Evolutionary conservation across 139 green algal genomes (phyloP).

Genomic region (Dunaliella primolecta): DNA sequence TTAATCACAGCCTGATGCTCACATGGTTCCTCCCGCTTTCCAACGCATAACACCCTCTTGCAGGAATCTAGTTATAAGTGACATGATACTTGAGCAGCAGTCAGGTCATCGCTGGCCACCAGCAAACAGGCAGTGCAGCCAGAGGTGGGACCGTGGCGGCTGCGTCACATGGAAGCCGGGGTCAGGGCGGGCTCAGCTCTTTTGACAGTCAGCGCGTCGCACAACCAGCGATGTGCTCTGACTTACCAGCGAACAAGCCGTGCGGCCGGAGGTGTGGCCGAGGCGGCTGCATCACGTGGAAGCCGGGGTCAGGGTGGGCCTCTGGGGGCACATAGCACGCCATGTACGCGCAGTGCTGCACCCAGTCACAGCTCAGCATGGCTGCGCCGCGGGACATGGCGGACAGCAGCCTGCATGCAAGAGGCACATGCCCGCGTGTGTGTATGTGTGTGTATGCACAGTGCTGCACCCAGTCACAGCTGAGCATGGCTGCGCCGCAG

Average conservation of each 20-base stretch:
- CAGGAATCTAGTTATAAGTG: not conserved
- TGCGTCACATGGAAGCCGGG: not conserved
- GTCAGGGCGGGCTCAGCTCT: not conserved
- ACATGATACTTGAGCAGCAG: not conserved
- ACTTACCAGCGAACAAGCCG: not conserved
- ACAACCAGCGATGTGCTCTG: too few species aligned
- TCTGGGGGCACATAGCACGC: not conserved
- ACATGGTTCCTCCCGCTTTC: too few species aligned
- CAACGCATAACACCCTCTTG: too few species aligned
- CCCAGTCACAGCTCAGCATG: not conserved
- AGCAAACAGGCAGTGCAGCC: not conserved
- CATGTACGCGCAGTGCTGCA: not conserved
- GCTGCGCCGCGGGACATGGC: not conserved
- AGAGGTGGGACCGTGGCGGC: not conserved
- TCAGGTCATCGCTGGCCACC: not conserved
- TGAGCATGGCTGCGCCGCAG: too few species aligned
- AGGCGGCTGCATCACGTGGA: conserved; percentile 2
- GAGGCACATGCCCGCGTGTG: too few species aligned
- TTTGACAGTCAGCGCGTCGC: too few species aligned
- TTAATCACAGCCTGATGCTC: too few species aligned
- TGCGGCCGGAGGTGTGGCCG: not conserved
- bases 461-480: too few species aligned
- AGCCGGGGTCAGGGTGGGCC: not conserved
- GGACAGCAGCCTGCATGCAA: not conserved
- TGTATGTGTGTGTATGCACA: too few species aligned